phyloP scores from a whole-genome alignment of 2,329 filamentous ascomycete genomes.

The Claviceps monticola region DNA sequence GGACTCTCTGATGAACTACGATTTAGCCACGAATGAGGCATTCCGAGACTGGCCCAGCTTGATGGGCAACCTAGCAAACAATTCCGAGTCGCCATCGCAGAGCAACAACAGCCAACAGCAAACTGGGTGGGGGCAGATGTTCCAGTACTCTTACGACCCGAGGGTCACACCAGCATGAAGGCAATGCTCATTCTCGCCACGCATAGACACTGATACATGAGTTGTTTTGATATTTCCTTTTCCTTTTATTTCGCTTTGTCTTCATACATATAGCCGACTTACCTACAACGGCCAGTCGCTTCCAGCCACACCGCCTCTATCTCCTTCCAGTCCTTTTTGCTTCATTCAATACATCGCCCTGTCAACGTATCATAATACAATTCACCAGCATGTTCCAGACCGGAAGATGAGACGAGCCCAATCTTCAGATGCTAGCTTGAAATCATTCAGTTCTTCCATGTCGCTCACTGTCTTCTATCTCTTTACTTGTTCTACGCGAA shows the following conservation, averaged over 20 bases:
- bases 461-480: not conserved
- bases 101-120: slow-evolving; percentile 5
- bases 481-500: not conserved
- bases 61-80: slow-evolving; percentile 20
- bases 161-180: slow-evolving; percentile 2
- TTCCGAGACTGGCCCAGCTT: slow-evolving; percentile 30
- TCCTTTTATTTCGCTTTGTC: not conserved
- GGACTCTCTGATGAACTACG: slow-evolving; percentile 28
- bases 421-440: not conserved
- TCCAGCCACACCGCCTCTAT: not conserved
- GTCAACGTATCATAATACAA: not conserved
- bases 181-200: not conserved
- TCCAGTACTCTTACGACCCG: slow-evolving; percentile 4
- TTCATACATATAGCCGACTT: not conserved
- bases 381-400: not conserved
- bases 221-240: not conserved
- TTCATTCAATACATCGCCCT: not conserved
- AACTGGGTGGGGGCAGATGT: slow-evolving; percentile 3
- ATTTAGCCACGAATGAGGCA: slow-evolving; percentile 16
- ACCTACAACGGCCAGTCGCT: not conserved
- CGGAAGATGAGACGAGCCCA: not conserved
- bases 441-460: not conserved
- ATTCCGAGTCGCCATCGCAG: slow-evolving; percentile 14
- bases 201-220: not conserved
- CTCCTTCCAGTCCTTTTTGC: not conserved